Conservation (phyloP, 257 asterid species). For the Solanum lycopersicoides region DNA sequence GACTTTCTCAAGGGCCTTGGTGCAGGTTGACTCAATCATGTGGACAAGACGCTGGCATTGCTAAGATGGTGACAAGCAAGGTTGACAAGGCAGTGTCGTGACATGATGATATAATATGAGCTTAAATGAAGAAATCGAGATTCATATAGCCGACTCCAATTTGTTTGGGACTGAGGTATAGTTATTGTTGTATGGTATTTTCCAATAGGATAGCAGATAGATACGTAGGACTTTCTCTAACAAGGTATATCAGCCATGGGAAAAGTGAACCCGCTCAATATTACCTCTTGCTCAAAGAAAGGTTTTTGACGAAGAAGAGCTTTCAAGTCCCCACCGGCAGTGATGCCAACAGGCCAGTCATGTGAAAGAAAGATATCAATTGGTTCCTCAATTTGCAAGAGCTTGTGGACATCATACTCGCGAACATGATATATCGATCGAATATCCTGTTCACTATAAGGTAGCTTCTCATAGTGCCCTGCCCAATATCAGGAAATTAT, state of each 20-base stretch:
- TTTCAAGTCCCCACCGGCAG: conserved; percentile 56
- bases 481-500: conserved; percentile 14
- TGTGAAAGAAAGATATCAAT: conserved; percentile 89
- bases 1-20: too few relatives aligned
- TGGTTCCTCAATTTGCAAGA: conserved; percentile 91
- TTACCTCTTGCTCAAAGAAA: conserved; percentile 70
- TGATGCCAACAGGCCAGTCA: conserved; percentile 93
- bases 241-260: neutral
- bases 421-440: conserved; percentile 93
- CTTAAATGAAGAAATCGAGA: neutral
- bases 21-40: too few relatives aligned
- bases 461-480: conserved; percentile 88
- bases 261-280: neutral
- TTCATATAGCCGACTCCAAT: neutral
- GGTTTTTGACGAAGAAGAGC: conserved; percentile 62
- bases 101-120: neutral
- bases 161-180: neutral
- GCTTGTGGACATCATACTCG: conserved; percentile 84
- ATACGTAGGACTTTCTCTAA: neutral
- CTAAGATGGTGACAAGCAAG: too few relatives aligned
- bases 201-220: neutral
- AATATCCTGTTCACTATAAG: conserved; percentile 65
- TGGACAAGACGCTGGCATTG: too few relatives aligned
- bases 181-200: neutral
- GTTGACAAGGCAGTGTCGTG: too few relatives aligned